Evolutionary conservation across 371 early-diverging fungal genomes (phyloP).

Genomic region (Apophysomyces elegans): DNA sequence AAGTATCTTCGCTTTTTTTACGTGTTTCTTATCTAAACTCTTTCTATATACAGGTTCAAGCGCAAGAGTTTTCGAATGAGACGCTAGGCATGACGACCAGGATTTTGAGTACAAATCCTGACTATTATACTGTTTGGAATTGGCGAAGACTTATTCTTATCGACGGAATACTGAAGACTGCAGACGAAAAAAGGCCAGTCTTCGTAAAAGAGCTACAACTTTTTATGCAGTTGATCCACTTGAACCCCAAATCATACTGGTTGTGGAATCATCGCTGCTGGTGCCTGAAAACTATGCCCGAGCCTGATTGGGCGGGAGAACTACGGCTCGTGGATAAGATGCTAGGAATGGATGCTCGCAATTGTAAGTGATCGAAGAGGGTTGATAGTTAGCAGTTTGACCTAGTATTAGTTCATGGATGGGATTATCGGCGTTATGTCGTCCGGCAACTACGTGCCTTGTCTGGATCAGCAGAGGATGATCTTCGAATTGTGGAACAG

Average conservation of each 20-base stretch:
- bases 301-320: slow-evolving; percentile 82
- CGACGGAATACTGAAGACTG: slow-evolving; percentile 39
- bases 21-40: not conserved
- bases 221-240: slow-evolving; percentile 64
- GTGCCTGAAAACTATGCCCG: slow-evolving; percentile 77
- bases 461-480: slow-evolving; percentile 23
- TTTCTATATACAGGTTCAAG: slow-evolving; percentile 23
- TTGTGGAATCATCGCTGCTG: slow-evolving; percentile 95
- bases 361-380: slow-evolving; percentile 68
- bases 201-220: slow-evolving; percentile 66
- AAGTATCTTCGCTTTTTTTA: not conserved
- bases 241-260: slow-evolving; percentile 91
- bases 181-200: slow-evolving; percentile 35
- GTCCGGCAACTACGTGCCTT: slow-evolving; percentile 47
- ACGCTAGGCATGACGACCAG: slow-evolving; percentile 70
- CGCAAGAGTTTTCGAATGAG: slow-evolving; percentile 46
- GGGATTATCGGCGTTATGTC: slow-evolving; percentile 92
- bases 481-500: slow-evolving; percentile 30
- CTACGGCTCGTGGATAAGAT: slow-evolving; percentile 75
- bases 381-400: not conserved
- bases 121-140: slow-evolving; percentile 93
- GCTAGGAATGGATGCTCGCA: slow-evolving; percentile 86
- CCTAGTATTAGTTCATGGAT: slow-evolving; percentile 83
- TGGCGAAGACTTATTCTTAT: slow-evolving; percentile 73
- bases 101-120: slow-evolving; percentile 82